Base-by-base conservation (phyloP, 2,329 filamentous ascomycete genomes). In the Cladophialophora chaetospira region DNA sequence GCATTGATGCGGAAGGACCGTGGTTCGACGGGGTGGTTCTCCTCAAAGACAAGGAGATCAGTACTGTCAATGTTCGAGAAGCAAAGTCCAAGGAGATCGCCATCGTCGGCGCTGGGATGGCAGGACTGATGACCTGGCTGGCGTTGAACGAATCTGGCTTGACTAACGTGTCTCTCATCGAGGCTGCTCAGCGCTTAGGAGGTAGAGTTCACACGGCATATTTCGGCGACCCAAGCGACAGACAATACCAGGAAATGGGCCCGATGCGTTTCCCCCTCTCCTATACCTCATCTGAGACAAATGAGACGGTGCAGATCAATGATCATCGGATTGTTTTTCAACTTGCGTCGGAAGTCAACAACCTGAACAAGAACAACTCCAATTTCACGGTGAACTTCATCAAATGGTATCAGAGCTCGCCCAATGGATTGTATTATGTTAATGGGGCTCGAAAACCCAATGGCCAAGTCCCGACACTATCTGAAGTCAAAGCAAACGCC, bases 71-170 rank as follows among this genome's bases (percentile, higher is more conserved):
- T 8, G 65, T 67, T 1, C 50, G 65, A 4, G 62, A 72, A 13
- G 68, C 71, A 0, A 74, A 73, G 56, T 67, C 64, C 36, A 75
- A 71, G 56, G 69, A 75, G 66, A 72, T 90, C 53, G 89, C 88
- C 25, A 80, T 95, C 50, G 73, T 94, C 25, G 91, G 91, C 53
- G 89, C 86, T 58, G 91, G 91, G 35, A 86, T 96, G 70, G 93
- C 90, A 1, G 91, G 91, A 48, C 80, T 96, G 52, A 73, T 78
- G 55, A 73, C 72, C 2, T 71, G 69, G 42, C 63, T 75, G 9
- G 68, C 78, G 11, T 72, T 78, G 2, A 71, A 75, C 21, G 75
- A 73, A 5, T 73, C 76, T 2, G 75, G 76, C 0, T 69, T 79
- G 11, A 71, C 72, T 11, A 73, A 77, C 48, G 75, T 75, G 75